Evolutionary conservation across 2,329 filamentous ascomycete species (phyloP).

Genomic region (Talaromyces sp.): DNA sequence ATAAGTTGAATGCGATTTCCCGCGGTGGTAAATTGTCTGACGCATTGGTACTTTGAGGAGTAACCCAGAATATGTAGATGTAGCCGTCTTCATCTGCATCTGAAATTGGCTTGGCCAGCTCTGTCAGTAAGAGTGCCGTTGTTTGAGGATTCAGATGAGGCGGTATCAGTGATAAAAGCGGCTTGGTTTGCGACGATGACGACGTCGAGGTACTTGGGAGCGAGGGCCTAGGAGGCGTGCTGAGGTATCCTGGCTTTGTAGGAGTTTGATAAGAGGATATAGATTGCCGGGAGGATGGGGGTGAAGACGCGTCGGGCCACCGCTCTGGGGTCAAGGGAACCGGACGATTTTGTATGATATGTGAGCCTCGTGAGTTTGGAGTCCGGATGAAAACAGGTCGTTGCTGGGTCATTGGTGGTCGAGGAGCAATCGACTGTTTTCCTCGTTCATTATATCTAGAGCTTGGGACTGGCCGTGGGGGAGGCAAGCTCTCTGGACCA

Average conservation of each 20-base stretch:
- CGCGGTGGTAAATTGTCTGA: slow-evolving; percentile 45
- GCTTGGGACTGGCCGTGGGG: slow-evolving; percentile 18
- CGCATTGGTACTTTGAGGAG: slow-evolving; percentile 52
- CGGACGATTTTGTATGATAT: slow-evolving; percentile 7
- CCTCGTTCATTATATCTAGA: slow-evolving; percentile 6
- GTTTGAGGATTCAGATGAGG: slow-evolving; percentile 59
- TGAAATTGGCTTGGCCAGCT: slow-evolving; percentile 71
- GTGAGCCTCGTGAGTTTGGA: neutral
- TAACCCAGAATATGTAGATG: slow-evolving; percentile 99
- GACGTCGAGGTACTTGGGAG: slow-evolving; percentile 15
- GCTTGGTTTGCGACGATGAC: slow-evolving; percentile 34
- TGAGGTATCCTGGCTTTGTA: slow-evolving; percentile 1
- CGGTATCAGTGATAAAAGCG: slow-evolving; percentile 64
- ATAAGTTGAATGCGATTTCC: slow-evolving; percentile 55
- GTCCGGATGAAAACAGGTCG: slow-evolving; percentile 10
- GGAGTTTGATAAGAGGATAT: slow-evolving; percentile 2
- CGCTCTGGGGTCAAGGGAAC: slow-evolving; percentile 8
- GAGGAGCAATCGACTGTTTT: slow-evolving; percentile 2
- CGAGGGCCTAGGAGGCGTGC: slow-evolving; percentile 9
- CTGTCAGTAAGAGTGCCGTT: slow-evolving; percentile 64
- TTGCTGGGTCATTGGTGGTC: slow-evolving; percentile 5
- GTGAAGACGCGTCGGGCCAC: slow-evolving; percentile 12
- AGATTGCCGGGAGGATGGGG: slow-evolving; percentile 8
- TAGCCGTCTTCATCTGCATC: slow-evolving; percentile 75
- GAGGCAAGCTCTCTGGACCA: slow-evolving; percentile 19